Base-by-base conservation (phyloP, 139 green algal genomes). In the Monoraphidium neglectum region DNA sequence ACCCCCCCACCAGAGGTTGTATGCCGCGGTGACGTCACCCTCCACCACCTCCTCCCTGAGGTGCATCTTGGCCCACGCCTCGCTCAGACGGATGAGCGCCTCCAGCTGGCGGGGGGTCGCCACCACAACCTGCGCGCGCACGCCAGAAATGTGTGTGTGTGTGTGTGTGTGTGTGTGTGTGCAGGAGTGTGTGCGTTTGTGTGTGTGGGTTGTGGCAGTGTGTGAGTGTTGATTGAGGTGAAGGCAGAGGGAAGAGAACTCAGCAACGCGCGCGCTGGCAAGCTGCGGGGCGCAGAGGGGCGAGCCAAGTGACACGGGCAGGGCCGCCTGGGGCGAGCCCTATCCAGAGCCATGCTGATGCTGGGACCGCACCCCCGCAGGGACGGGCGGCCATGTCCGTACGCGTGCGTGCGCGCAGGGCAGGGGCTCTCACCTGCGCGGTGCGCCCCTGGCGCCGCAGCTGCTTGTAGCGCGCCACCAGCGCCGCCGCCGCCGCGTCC, bases 41-140 rank as follows among this genome's bases (percentile, higher is more conserved):
- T 92, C 75, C 77, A 21, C 35, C 30, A 93, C 84, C 43, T 77
- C 47, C 21, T 84, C 69, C n/a, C 61, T 64, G 69, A 95, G 85
- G 35, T 82, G 75, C 91, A 98, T 97, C 69, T 90, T 86, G 13
- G 94, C 94, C 38, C 94, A 80, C 2, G 90, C 85, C 84, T 98
- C 93, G 24, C 81, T 87, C 49, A 98, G 80, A 32, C 96, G 89
- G 68, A 99, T 94, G 32, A 97, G 84, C 4, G 86, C 91, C 89
- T 98, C 94, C 63, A 98, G 88, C 89, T 98, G 94, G 26, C 96
- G 88, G 0, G 96, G 94, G 0, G 96, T 99, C 46, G 96, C 95
- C 21, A 89, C 80, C 30, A 91, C 80, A 6, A 85, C 78, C 56
- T 83, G 70, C 5, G 38, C n/a, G n/a, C n/a, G n/a, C n/a, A n/a